Evolutionary conservation across 805 yeast genomes (phyloP).

Genomic region (Teunomyces funiuensis): DNA sequence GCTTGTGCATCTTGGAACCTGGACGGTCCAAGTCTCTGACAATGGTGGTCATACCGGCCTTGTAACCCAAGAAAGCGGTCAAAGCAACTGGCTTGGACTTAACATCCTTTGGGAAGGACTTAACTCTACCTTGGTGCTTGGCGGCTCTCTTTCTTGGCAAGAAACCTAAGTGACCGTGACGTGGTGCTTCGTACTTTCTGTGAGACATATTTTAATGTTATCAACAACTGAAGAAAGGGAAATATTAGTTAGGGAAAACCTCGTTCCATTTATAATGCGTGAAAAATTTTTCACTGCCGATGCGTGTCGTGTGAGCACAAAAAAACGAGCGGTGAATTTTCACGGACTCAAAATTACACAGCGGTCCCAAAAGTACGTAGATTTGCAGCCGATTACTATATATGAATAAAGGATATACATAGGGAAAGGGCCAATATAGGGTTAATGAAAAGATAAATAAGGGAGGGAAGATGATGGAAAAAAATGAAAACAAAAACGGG

Average conservation of each 20-base stretch:
- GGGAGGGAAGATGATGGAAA: background rate
- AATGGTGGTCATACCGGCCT: conserved; percentile 99
- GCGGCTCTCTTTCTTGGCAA: conserved; percentile 99
- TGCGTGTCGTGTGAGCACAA: conserved; percentile 8
- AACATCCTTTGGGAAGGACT: conserved; percentile 99
- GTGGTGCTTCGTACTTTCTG: conserved; percentile 99
- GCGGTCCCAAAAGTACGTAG: background rate
- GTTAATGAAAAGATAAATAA: background rate
- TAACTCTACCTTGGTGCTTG: conserved; percentile 97
- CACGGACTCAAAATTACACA: background rate
- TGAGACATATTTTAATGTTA: conserved; percentile 74
- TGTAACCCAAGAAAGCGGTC: conserved; percentile 99
- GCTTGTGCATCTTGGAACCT: conserved; percentile 99
- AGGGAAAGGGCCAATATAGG: conserved; percentile 1
- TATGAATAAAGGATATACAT: background rate
- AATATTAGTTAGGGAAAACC: background rate
- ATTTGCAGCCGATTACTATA: background rate
- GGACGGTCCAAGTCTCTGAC: conserved; percentile 99
- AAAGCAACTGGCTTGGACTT: conserved; percentile 96
- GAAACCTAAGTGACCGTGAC: conserved; percentile 99
- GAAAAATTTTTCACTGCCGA: conserved; percentile 14
- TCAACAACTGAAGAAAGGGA: conserved; percentile 26
- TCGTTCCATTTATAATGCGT: conserved; percentile 6
- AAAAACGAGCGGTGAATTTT: background rate
- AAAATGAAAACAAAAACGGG: conserved; percentile 2